A percentile compares a stretch with the other conserved stretches of the same genome.
phyloP scores from a whole-genome alignment of 2,329 filamentous ascomycete species.

The Podosphaera aphanis region DNA sequence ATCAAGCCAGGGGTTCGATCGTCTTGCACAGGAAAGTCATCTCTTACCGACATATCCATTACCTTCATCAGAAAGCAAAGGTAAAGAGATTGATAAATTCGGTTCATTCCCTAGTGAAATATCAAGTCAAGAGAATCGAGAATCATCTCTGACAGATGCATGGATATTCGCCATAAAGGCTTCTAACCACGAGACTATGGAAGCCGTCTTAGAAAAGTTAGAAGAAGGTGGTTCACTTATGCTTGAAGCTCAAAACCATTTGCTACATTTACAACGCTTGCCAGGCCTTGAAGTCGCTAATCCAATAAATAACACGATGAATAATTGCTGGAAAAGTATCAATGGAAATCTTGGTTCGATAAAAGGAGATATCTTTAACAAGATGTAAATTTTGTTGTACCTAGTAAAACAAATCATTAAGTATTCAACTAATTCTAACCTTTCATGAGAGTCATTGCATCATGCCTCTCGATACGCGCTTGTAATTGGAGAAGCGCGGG shows the following conservation, averaged over 20 bases:
- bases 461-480: too few species aligned
- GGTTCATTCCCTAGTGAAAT: slow-evolving; percentile 24
- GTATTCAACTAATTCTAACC: background rate
- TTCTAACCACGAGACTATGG: slow-evolving; percentile 33
- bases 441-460: too few species aligned
- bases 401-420: background rate
- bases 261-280: slow-evolving; percentile 27
- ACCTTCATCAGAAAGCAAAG: slow-evolving; percentile 13
- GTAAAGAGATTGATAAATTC: slow-evolving; percentile 13
- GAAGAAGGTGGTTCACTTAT: slow-evolving; percentile 33
- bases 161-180: slow-evolving; percentile 38
- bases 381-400: background rate
- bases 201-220: slow-evolving; percentile 33
- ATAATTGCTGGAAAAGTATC: slow-evolving; percentile 11
- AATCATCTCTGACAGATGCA: slow-evolving; percentile 24
- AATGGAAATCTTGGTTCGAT: slow-evolving; percentile 15
- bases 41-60: slow-evolving; percentile 29
- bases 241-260: slow-evolving; percentile 25
- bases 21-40: slow-evolving; percentile 37
- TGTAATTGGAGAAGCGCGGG: too few species aligned
- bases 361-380: slow-evolving; percentile 8
- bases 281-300: slow-evolving; percentile 17
- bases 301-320: slow-evolving; percentile 1
- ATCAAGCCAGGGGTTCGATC: slow-evolving; percentile 25
- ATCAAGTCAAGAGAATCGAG: slow-evolving; percentile 18